A percentile compares a stretch with the other conserved stretches of the same genome.
phyloP scores from a whole-genome alignment of 208 protist species.

The Wallacemonas sp. region DNA sequence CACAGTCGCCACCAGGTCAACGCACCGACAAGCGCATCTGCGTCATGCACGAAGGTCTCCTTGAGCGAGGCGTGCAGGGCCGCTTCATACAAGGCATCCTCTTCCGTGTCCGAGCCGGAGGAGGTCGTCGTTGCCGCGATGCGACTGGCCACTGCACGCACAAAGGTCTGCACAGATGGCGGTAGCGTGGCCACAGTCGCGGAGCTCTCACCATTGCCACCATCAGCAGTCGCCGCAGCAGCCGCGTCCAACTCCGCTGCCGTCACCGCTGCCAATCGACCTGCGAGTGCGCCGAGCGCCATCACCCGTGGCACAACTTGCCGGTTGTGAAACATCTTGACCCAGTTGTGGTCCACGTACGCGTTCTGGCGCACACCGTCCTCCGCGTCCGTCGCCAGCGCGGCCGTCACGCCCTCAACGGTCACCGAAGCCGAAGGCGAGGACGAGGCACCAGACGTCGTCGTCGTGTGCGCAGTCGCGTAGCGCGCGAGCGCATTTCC shows the following conservation, averaged over 20 bases:
- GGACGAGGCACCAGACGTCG: background rate
- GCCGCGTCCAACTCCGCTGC: conserved; percentile 15
- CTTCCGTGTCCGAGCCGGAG: background rate
- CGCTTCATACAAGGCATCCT: background rate
- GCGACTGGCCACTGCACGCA: background rate
- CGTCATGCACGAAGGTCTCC: background rate
- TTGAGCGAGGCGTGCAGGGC: background rate
- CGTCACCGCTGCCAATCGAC: conserved; percentile 21
- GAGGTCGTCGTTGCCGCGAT: background rate
- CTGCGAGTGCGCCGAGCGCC: conserved; percentile 39
- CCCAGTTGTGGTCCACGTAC: conserved; percentile 54
- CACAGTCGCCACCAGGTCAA: conserved; percentile 11
- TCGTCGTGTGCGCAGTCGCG: background rate
- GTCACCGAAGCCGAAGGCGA: background rate
- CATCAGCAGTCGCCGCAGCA: conserved; percentile 22
- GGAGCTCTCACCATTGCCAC: no score
- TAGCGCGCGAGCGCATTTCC: conserved; percentile 20
- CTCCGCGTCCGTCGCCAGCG: background rate
- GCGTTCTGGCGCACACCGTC: conserved; percentile 25
- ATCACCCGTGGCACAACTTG: conserved; percentile 56
- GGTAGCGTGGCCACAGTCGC: background rate
- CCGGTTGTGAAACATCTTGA: conserved; percentile 64
- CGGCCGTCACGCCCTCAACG: background rate
- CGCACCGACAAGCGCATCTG: background rate
- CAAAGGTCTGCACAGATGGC: background rate